Evolutionary conservation across 2,329 filamentous ascomycete genomes (phyloP).

Genomic region (Ceratocystis variospora): DNA sequence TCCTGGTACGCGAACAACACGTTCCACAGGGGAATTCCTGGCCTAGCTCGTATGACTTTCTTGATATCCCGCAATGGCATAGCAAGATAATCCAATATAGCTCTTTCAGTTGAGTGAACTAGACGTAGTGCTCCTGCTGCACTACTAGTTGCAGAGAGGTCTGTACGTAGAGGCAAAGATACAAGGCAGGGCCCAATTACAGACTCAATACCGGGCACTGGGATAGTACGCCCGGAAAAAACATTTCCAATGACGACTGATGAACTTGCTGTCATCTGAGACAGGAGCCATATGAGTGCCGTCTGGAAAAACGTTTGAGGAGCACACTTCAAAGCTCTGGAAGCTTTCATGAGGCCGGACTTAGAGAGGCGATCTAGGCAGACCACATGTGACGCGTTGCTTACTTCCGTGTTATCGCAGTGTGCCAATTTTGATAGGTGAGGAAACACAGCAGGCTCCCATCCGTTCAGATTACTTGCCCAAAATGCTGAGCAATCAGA

Average conservation of each 20-base stretch:
- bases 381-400: neutral
- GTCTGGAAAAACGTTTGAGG: slow-evolving; percentile 51
- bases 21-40: slow-evolving; percentile 54
- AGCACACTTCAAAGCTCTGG: neutral
- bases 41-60: slow-evolving; percentile 40
- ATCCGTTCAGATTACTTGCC: slow-evolving; percentile 9
- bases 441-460: neutral
- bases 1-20: slow-evolving; percentile 77
- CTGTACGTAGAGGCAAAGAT: slow-evolving; percentile 57
- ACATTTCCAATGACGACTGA: slow-evolving; percentile 68
- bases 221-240: slow-evolving; percentile 66
- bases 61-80: slow-evolving; percentile 58
- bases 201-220: slow-evolving; percentile 53
- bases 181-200: slow-evolving; percentile 69
- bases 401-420: neutral
- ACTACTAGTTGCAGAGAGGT: slow-evolving; percentile 38
- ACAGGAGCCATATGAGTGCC: slow-evolving; percentile 51
- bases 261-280: slow-evolving; percentile 45
- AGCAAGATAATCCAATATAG: slow-evolving; percentile 48
- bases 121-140: slow-evolving; percentile 47
- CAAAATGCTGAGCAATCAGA: slow-evolving; percentile 6
- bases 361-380: neutral
- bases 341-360: neutral
- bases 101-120: slow-evolving; percentile 52
- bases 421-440: slow-evolving; percentile 6